Percentiles rank a stretch among this genome's conserved stretches.
These are phyloP conservation scores for Populus pruinosa DNA, from an alignment of 345 rosid genomes.

Conservation along the genomic window DNA sequence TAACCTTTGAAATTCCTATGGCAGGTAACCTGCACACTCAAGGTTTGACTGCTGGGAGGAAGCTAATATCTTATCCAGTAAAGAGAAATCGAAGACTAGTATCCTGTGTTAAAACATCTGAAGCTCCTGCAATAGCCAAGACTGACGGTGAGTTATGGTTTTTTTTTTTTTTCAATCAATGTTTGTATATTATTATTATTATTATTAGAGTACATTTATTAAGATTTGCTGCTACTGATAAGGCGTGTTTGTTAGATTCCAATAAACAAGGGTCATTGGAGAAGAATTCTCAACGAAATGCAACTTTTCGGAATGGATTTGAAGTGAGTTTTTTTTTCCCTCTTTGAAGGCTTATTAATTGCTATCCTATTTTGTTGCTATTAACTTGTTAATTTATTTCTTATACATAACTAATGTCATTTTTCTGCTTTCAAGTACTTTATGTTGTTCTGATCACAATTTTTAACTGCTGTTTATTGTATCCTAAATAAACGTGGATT, in stretches of 20 bases:
- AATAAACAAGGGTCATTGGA: conserved; percentile 29
- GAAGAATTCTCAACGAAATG: conserved; percentile 35
- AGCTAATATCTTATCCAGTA: conserved; percentile 19
- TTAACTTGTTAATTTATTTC: neutral
- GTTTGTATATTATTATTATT: no score
- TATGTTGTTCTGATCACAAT: neutral
- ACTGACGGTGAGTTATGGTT: conserved; percentile 46
- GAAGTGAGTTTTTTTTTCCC: conserved; percentile 41
- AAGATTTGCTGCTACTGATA: neutral
- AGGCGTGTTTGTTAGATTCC: conserved; percentile 35
- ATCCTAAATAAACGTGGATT: neutral
- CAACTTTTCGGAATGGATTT: conserved; percentile 71
- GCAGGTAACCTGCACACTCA: conserved; percentile 29
- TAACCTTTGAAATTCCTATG: neutral
- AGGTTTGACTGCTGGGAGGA: conserved; percentile 23
- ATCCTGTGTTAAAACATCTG: conserved; percentile 46
- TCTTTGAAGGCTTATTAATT: neutral
- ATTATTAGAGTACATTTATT: neutral
- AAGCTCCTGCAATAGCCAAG: conserved; percentile 40
- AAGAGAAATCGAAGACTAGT: conserved; percentile 26
- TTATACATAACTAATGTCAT: neutral
- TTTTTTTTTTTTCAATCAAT: neutral
- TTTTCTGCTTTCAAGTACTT: neutral
- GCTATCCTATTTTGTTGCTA: neutral
- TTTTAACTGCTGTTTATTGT: neutral